A percentile compares a stretch with the other conserved stretches of the same genome.
These are phyloP conservation scores for Pseudopyrenochaeta lycopersici DNA, from an alignment of 2,329 filamentous ascomycete genomes.

Conservation along the genomic window DNA sequence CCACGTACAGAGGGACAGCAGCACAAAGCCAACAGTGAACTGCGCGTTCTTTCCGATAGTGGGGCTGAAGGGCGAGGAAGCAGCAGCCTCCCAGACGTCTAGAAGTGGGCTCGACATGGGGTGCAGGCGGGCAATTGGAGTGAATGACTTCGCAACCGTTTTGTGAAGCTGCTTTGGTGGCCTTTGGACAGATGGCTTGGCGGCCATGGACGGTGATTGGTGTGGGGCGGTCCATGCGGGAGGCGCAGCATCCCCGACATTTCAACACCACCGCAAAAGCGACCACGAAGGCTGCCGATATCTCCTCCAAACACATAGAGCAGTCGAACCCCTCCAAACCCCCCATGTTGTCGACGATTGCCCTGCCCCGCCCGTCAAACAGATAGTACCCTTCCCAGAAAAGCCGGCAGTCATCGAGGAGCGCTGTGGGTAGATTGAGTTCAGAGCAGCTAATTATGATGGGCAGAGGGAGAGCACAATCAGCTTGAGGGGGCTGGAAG, in stretches of 20 bases:
- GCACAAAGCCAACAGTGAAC: slow-evolving; percentile 79
- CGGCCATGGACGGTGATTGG: slow-evolving; percentile 24
- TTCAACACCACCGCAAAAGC: slow-evolving; percentile 62
- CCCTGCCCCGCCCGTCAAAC: slow-evolving; percentile 58
- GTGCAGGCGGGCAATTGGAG: slow-evolving; percentile 26
- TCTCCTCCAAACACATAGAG: slow-evolving; percentile 67
- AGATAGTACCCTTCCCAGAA: slow-evolving; percentile 85
- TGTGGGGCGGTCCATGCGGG: slow-evolving; percentile 21
- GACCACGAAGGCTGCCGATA: slow-evolving; percentile 70
- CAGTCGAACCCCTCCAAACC: slow-evolving; percentile 45
- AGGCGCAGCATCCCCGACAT: slow-evolving; percentile 28
- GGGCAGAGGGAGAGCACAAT: slow-evolving; percentile 86
- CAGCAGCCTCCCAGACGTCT: slow-evolving; percentile 93
- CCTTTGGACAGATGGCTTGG: slow-evolving; percentile 26
- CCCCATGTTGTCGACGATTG: slow-evolving; percentile 40
- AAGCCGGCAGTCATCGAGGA: slow-evolving; percentile 96
- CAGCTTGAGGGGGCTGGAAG: slow-evolving; percentile 92
- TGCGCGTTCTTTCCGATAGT: slow-evolving; percentile 82
- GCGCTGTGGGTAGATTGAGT: slow-evolving; percentile 92
- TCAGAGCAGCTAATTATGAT: slow-evolving; percentile 98
- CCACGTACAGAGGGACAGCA: slow-evolving; percentile 72
- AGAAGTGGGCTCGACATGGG: slow-evolving; percentile 65
- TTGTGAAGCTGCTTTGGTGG: slow-evolving; percentile 34
- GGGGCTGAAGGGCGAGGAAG: slow-evolving; percentile 84
- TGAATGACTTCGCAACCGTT: slow-evolving; percentile 7